Evolutionary conservation across 495 filamentous ascomycete genomes (phyloP).

Genomic region (Aspergillus cavernicola): DNA sequence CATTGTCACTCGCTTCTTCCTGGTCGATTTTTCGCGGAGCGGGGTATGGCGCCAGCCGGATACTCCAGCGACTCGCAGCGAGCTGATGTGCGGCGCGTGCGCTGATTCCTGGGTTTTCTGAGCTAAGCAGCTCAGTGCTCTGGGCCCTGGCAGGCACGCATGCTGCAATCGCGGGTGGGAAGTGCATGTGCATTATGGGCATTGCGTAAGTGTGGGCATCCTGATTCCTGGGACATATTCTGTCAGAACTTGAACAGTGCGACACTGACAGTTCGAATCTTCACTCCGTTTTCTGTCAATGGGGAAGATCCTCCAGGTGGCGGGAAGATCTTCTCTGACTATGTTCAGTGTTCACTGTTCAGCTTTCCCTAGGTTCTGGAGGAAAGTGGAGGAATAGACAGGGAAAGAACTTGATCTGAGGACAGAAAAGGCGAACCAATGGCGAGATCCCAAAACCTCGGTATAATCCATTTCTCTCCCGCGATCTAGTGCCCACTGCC

Average conservation of each 20-base stretch:
- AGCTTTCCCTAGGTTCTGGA: background rate
- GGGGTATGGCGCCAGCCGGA: conserved; percentile 4
- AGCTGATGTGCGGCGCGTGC: background rate
- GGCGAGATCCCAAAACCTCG: background rate
- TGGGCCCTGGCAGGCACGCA: background rate
- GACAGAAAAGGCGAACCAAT: conserved; percentile 13
- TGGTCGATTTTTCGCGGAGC: conserved; percentile 7
- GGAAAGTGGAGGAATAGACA: background rate
- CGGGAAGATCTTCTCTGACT: background rate
- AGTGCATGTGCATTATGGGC: background rate
- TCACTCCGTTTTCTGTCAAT: background rate
- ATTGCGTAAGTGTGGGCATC: background rate
- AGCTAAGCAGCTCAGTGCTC: background rate
- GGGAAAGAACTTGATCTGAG: background rate
- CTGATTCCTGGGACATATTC: no score
- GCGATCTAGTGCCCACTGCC: conserved; percentile 15
- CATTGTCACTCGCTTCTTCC: conserved; percentile 5
- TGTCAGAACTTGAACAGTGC: no score
- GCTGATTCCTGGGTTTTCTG: background rate
- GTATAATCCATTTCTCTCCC: no score
- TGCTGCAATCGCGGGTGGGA: background rate
- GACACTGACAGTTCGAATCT: background rate
- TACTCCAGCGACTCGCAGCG: conserved; percentile 3
- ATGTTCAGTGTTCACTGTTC: background rate
- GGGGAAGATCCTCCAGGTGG: background rate